phyloP scores from a whole-genome alignment of 1,139 yeast genomes.

The Magnusiomyces suaveolens region DNA sequence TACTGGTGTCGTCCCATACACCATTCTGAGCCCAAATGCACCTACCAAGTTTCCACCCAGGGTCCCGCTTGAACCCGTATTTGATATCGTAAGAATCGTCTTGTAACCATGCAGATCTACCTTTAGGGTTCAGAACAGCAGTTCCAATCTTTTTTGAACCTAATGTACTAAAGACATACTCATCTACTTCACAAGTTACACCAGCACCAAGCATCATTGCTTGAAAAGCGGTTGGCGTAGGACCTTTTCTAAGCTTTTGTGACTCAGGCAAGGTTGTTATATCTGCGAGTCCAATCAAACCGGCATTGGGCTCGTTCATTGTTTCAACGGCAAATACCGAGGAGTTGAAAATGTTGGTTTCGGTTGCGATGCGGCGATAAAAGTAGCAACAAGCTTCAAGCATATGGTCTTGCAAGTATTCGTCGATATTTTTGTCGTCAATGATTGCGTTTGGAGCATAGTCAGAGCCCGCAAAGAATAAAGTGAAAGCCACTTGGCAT shows the following conservation, averaged over 20 bases:
- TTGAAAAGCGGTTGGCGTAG: conserved; percentile 30
- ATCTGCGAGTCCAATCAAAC: conserved; percentile 26
- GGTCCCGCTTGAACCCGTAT: conserved; percentile 57
- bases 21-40: conserved; percentile 70
- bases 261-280: conserved; percentile 25
- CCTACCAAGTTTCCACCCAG: conserved; percentile 55
- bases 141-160: conserved; percentile 64
- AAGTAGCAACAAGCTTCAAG: conserved; percentile 45
- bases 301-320: conserved; percentile 59
- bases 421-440: conserved; percentile 64
- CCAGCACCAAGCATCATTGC: conserved; percentile 59
- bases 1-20: conserved; percentile 52
- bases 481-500: conserved; percentile 70
- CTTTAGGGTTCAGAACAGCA: conserved; percentile 53
- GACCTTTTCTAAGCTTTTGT: conserved; percentile 27
- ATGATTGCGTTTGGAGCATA: conserved; percentile 60
- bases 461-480: conserved; percentile 69
- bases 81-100: conserved; percentile 38
- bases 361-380: conserved; percentile 40
- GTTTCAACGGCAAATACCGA: conserved; percentile 63
- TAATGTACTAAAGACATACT: conserved; percentile 53
- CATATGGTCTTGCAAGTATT: conserved; percentile 56
- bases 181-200: conserved; percentile 51
- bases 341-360: conserved; percentile 48
- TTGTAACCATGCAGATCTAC: conserved; percentile 51